Base-by-base conservation (phyloP, 208 protist genomes). In the Wallacemonas rigidus region DNA sequence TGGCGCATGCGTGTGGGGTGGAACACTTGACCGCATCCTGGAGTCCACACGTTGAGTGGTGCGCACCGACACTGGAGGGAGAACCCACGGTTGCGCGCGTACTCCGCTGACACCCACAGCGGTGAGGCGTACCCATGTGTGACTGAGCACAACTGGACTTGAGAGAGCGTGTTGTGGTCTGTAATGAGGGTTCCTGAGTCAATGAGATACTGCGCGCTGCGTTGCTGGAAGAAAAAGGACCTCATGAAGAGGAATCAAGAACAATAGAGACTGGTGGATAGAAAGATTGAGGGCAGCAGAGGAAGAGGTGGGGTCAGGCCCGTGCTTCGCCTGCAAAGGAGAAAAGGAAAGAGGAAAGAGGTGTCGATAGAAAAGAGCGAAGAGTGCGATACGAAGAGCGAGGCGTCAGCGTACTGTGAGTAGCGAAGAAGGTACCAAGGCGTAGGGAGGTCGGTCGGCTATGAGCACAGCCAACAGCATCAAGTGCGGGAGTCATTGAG, bases 161-260 rank as follows among this genome's bases (percentile, higher is more conserved):
- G 56, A 6, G 56, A 36, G 36, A 62, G 15, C 9, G 56, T 62
- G 38, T 62, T 4, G 56, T 41, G 12, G 56, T 62, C 56, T 6
- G 6, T 3, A 6, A 62, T 43, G 36, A 62, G 38, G 9, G 3
- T 62, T 15, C 12, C 17, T 7, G 56, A 44, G 56, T 62, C 56
- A 7, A 62, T 62, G 5, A 62, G 56, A 17, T 62, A 62, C 56
- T 62, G 56, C 15, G 15, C 35, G 56, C 56, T 62, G 12, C n/a
- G 7, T 45, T 44, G 38, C 36, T 57, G 53, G 45, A 54, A 56
- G 40, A 69, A 7, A 57, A 69, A 35, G 36, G 48, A 54, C 14
- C 11, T 1, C 12, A 38, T 26, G 11, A 56, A 35, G 26, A 53
- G 11, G 36, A 17, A 50, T 5, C 54, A 40, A 51, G 51, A 61